Base-by-base conservation (phyloP, 2,329 filamentous ascomycete species). In the Coniella lustricola region DNA sequence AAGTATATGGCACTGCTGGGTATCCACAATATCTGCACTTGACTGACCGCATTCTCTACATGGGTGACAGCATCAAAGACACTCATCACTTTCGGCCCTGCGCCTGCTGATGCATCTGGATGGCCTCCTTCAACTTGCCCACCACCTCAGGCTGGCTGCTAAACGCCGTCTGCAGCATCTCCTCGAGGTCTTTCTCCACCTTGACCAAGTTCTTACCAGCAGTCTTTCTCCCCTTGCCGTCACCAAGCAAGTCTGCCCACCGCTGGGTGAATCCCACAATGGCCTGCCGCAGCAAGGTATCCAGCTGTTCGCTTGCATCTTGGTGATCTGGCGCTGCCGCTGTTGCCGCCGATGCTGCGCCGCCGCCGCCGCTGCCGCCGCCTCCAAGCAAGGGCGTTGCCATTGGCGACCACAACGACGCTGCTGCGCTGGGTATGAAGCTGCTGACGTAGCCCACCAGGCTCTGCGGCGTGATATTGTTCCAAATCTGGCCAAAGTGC, bases 401-500 rank as follows among this genome's bases (percentile, higher is more conserved):
- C 29, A 59, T 59, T 10, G 61, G 64, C 31, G 59, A 67, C 38
- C 64, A 74, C 70, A 70, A 79, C 36, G 79, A 59, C 31, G 61
- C 62, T n/a, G 76, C 71, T n/a, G 76, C 71, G 44, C 77, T 72
- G 2, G 75, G 75, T n/a, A 82, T 72, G 41, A 80, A 72, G 53
- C 70, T 73, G 42, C 72, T 72, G 54, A 84, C 75, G 51, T 82
- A 71, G n/a, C 78, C 78, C 40, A 80, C 67, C 65, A 75, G 73
- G 54, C 76, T 77, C 52, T 77, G 72, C 2, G 70, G 75, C 57
- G 71, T 81, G 12, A 84, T 70, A 0, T 77, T 78, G 44, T 82
- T 77, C 79, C 80, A 84, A 35, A 84, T 82, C 53, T 78, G 78
- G 14, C 73, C 68, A 58, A 84, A 83, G 58, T 84, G 79, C 56